Evolutionary conservation across 371 early-diverging fungal genomes (phyloP).

Genomic region (Mucor ambiguus): DNA sequence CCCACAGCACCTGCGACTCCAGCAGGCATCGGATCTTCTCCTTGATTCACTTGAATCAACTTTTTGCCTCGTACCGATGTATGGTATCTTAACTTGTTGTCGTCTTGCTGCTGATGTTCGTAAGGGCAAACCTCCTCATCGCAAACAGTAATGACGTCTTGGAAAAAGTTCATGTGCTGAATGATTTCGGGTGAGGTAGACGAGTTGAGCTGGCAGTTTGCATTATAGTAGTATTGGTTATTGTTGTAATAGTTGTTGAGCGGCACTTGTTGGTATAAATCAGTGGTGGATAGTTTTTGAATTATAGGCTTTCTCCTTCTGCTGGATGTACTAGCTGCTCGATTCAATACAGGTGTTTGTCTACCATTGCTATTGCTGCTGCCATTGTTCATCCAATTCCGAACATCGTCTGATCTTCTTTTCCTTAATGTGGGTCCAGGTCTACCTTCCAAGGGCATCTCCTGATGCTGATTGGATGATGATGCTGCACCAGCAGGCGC

Average conservation of each 20-base stretch:
- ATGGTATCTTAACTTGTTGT: constrained; percentile 30
- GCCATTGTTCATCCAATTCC: constrained; percentile 38
- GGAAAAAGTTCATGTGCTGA: constrained; percentile 38
- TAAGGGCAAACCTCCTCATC: constrained; percentile 7
- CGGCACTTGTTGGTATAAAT: background rate
- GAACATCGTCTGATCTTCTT: constrained; percentile 46
- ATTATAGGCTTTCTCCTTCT: constrained; percentile 20
- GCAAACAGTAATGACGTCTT: constrained; percentile 30
- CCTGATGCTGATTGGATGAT: constrained; percentile 16
- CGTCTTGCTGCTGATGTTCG: constrained; percentile 2
- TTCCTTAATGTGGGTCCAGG: constrained; percentile 26
- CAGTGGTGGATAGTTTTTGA: background rate
- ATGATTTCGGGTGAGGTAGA: constrained; percentile 22
- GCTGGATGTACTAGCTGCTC: constrained; percentile 1
- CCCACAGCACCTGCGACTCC: background rate
- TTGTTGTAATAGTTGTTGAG: background rate
- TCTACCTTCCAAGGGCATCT: constrained; percentile 30
- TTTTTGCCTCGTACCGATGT: constrained; percentile 37
- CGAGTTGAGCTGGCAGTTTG: background rate
- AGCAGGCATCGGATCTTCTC: background rate
- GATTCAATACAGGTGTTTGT: background rate
- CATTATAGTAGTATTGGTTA: background rate
- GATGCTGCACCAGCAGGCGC: constrained; percentile 21
- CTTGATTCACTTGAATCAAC: constrained; percentile 10
- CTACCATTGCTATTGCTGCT: background rate